These are phyloP conservation scores for Stagonosporopsis chrysanthemi DNA, from an alignment of 2,329 filamentous ascomycete species.

Conservation along the genomic window DNA sequence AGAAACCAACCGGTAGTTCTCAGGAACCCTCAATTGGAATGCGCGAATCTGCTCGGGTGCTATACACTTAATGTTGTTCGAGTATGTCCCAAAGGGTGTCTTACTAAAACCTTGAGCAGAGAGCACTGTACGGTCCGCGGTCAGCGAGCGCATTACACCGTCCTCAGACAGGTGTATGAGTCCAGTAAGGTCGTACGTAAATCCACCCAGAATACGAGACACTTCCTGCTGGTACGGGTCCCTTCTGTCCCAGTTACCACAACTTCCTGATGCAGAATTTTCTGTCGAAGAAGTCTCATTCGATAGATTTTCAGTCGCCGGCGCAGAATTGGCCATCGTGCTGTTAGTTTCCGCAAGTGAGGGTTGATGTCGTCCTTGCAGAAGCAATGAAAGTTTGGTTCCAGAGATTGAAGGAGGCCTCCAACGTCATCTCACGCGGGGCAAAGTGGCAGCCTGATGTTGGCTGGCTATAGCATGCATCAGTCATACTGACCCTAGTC, in stretches of 20 bases:
- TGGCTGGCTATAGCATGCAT: not conserved
- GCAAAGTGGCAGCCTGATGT: not conserved
- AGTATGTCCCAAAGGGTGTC: not conserved
- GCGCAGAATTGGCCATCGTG: not conserved
- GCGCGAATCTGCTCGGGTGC: not conserved
- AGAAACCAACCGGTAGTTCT: not conserved
- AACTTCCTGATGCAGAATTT: not conserved
- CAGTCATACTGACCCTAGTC: not conserved
- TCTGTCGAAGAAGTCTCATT: too few relatives aligned
- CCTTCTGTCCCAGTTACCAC: not conserved
- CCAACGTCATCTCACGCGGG: not conserved
- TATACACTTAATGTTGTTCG: not conserved
- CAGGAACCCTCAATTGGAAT: not conserved
- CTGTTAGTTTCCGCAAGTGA: too few relatives aligned
- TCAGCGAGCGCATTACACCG: slow-evolving; percentile 1
- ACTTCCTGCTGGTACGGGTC: not conserved
- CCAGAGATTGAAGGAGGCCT: not conserved
- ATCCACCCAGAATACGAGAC: not conserved
- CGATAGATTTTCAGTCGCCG: too few relatives aligned
- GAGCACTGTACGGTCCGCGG: not conserved
- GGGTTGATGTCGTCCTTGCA: not conserved
- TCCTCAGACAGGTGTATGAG: not conserved
- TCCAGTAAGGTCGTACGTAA: not conserved
- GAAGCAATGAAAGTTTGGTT: too few relatives aligned
- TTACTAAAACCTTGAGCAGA: not conserved